phyloP scores from a whole-genome alignment of 768 basidiomycete species.

The Pilatotrama ljubarskyi region DNA sequence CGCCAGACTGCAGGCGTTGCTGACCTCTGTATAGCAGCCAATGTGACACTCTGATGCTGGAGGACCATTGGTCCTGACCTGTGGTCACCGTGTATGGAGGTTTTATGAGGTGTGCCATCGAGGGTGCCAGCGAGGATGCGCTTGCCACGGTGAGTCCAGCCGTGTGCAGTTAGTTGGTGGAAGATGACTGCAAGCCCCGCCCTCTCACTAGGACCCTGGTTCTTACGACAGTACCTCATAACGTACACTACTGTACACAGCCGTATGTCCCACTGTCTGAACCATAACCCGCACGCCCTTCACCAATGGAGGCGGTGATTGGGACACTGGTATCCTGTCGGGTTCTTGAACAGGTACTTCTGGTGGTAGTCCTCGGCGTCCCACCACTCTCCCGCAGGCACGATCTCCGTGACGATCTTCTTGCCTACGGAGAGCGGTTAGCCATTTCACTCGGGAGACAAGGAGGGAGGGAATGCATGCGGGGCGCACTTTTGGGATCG shows the following conservation, averaged over 20 bases:
- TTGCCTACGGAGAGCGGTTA: slow-evolving; percentile 36
- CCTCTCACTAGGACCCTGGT: neutral
- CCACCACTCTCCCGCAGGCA: slow-evolving; percentile 74
- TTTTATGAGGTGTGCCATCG: too few species aligned
- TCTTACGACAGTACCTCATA: too few species aligned
- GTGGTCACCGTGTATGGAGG: too few species aligned
- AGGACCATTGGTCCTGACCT: too few species aligned
- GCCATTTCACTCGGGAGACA: too few species aligned
- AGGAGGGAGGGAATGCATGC: neutral
- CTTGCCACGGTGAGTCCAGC: too few species aligned
- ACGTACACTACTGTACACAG: neutral
- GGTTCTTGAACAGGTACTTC: slow-evolving; percentile 80
- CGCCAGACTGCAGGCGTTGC: too few species aligned
- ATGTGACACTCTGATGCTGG: too few species aligned
- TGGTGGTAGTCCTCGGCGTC: slow-evolving; percentile 85
- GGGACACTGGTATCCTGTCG: slow-evolving; percentile 88
- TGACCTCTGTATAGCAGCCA: too few species aligned
- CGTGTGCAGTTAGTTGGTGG: too few species aligned
- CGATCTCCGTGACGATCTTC: slow-evolving; percentile 79
- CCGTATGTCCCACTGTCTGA: neutral
- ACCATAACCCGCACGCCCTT: slow-evolving; percentile 2
- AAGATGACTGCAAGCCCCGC: neutral
- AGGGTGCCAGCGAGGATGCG: too few species aligned
- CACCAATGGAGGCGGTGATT: slow-evolving; percentile 87
- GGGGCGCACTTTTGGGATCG: slow-evolving; percentile 47